phyloP scores from a whole-genome alignment of 768 basidiomycete species.

The Leccinum aurantiacum region DNA sequence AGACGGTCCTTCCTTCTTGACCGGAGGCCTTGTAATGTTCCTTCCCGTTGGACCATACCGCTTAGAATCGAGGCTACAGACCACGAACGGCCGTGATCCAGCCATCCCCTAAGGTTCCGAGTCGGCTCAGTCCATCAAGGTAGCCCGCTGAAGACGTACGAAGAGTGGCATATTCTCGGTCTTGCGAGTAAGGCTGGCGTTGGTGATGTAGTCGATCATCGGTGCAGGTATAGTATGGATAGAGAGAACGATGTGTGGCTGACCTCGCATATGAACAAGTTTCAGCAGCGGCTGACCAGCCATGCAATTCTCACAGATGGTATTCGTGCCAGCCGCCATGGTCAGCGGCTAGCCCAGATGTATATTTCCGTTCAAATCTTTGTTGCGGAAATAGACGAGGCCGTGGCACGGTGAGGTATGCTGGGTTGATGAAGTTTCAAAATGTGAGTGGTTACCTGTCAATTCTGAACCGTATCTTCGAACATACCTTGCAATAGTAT shows the following conservation, averaged over 20 bases:
- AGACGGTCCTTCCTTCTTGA: neutral
- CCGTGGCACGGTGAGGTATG: too few species aligned
- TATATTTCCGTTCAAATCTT: neutral
- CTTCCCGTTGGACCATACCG: neutral
- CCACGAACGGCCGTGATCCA: constrained; percentile 7
- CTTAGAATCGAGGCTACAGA: constrained; percentile 1
- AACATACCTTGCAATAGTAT: too few species aligned
- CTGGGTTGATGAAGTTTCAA: too few species aligned
- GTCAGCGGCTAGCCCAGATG: neutral
- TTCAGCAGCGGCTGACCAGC: neutral
- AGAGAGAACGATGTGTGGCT: constrained; percentile 1
- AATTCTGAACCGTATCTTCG: too few species aligned
- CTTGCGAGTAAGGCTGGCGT: neutral
- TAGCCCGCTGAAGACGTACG: neutral
- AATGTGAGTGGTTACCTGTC: too few species aligned
- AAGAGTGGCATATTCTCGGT: neutral
- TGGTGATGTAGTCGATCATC: neutral
- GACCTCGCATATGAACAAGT: neutral
- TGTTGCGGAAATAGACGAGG: neutral
- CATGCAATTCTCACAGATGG: neutral
- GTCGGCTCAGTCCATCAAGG: neutral
- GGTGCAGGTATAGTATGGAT: neutral
- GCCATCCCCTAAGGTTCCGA: neutral
- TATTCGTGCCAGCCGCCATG: neutral
- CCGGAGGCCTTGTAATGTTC: neutral